Conservation (phyloP, 768 basidiomycete species). For the Leucogyrophana mollusca region DNA sequence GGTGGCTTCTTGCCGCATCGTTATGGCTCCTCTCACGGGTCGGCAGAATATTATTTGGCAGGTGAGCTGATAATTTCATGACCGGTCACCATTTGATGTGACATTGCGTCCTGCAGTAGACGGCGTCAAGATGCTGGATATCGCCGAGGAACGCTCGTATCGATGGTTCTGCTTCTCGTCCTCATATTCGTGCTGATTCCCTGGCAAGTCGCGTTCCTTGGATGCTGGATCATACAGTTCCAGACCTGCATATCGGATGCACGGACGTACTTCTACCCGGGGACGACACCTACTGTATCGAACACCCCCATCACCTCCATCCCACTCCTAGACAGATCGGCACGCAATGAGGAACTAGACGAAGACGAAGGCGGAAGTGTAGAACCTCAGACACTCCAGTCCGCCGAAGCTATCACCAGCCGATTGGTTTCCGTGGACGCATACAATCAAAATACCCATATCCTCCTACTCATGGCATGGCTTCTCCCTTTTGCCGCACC, state of each 20-base stretch:
- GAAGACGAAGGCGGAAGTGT: slow-evolving; percentile 12
- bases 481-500: slow-evolving; percentile 76
- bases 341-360: not conserved
- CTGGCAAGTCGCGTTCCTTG: slow-evolving; percentile 89
- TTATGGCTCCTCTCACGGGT: slow-evolving; percentile 41
- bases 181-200: slow-evolving; percentile 80
- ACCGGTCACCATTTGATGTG: not conserved
- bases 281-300: slow-evolving; percentile 24
- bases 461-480: slow-evolving; percentile 78
- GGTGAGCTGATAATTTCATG: slow-evolving; percentile 9
- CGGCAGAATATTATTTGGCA: slow-evolving; percentile 8
- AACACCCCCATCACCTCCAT: slow-evolving; percentile 24
- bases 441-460: slow-evolving; percentile 53
- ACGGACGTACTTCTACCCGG: slow-evolving; percentile 14
- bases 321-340: slow-evolving; percentile 8
- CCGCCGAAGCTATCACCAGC: not conserved
- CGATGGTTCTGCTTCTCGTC: slow-evolving; percentile 58
- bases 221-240: slow-evolving; percentile 79
- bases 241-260: slow-evolving; percentile 51
- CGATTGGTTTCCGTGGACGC: slow-evolving; percentile 18
- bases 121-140: slow-evolving; percentile 35
- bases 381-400: slow-evolving; percentile 4
- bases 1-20: slow-evolving; percentile 50
- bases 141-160: slow-evolving; percentile 49
- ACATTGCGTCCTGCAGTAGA: slow-evolving; percentile 9